Base-by-base conservation (phyloP, 345 rosid genomes). In the Hibiscus trionum region DNA sequence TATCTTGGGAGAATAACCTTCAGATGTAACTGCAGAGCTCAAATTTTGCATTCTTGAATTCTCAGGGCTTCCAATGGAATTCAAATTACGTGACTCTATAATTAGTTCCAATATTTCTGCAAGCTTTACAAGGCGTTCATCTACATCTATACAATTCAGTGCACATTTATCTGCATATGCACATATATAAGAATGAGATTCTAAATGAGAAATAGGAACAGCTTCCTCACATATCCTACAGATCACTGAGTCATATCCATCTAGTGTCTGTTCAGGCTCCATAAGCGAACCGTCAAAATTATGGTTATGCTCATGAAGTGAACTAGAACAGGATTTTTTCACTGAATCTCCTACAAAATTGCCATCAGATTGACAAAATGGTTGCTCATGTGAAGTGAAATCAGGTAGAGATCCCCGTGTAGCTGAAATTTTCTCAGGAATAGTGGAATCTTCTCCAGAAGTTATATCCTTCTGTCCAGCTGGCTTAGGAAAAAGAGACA, bases 161-260 rank as follows among this genome's bases (percentile, higher is more conserved):
- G 89, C 91, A 78, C 93, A 91, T 83, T 88, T 91, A 72, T 91
- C 96, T 71, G 96, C 91, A 72, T 88, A 91, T 72, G 96, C 96
- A 69, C 96, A 91, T 78, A 91, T 87, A 79, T 88, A 91, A 55
- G 96, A 91, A 76, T 91, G 96, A 29, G 89, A 84, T 80, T 91
- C 93, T 74, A 91, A 82, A 77, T 86, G 87, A 64, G 80, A 82
- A 75, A 86, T 82, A 61, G 93, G 84, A 76, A 88, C 93, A 76
- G 74, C 80, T 76, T 87, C 89, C 86, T 91, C 96, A 49, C 93
- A 91, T 83, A 91, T 91, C 74, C 96, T 80, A 79, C 91, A 87
- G 66, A 90, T 84, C 75, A 82, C 91, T 57, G 77, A 83, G 77
- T 80, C 87, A 72, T 78, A 81, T 66, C 77, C 91, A 69, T 86